phyloP scores from a whole-genome alignment of 2,329 filamentous ascomycete species.

The Colletotrichum sp. region DNA sequence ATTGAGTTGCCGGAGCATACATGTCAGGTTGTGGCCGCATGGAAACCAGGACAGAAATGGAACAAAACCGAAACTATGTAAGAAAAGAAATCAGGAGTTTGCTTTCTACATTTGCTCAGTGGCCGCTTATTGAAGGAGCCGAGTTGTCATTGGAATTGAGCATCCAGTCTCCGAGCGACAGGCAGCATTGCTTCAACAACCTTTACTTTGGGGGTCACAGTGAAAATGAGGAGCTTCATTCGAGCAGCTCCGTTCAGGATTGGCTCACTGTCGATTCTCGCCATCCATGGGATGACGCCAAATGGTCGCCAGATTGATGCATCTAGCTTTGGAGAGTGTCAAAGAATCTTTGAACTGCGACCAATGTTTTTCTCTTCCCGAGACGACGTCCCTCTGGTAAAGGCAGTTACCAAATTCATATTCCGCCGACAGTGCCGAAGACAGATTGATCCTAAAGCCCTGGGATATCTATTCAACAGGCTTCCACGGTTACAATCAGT shows the following conservation, averaged over 20 bases:
- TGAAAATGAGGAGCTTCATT: slow-evolving; percentile 20
- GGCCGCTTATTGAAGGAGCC: slow-evolving; percentile 22
- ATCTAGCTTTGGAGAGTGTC: slow-evolving; percentile 28
- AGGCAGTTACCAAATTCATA: slow-evolving; percentile 33
- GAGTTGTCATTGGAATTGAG: slow-evolving; percentile 37
- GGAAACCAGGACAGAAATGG: no score
- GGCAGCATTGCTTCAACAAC: slow-evolving; percentile 37
- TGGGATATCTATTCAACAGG: slow-evolving; percentile 25
- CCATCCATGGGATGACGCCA: slow-evolving; percentile 26
- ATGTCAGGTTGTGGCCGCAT: slow-evolving; percentile 22
- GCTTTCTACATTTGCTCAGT: slow-evolving; percentile 33
- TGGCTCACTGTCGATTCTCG: background rate
- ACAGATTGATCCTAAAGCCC: slow-evolving; percentile 19
- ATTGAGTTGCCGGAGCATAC: slow-evolving; percentile 32
- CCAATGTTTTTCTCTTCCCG: background rate
- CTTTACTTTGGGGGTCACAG: slow-evolving; percentile 23
- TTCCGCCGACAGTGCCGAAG: slow-evolving; percentile 40
- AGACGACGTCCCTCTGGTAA: slow-evolving; percentile 26
- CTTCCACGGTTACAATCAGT: slow-evolving; percentile 33
- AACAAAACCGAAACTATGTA: background rate
- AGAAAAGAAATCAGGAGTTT: slow-evolving; percentile 28
- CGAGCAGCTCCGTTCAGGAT: background rate
- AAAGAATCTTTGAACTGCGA: slow-evolving; percentile 28
- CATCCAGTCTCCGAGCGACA: slow-evolving; percentile 38
- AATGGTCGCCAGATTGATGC: slow-evolving; percentile 27